Base-by-base conservation (phyloP, 2,329 filamentous ascomycete species). In the Verticillium zaregamsianum region DNA sequence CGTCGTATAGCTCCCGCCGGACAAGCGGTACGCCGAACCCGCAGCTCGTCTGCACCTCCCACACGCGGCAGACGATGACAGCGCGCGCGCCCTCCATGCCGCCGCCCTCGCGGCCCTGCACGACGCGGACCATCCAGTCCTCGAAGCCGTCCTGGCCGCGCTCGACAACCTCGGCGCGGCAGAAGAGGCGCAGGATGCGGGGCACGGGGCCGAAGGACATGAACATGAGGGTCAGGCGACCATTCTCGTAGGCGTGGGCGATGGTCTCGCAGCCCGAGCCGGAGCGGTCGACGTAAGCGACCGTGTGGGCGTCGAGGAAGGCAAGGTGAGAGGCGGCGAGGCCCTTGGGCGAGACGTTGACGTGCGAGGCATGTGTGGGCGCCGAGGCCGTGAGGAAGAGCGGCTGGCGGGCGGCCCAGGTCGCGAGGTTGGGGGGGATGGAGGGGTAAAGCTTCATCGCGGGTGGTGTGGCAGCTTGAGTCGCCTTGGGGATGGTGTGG, bases 261-360 rank as follows among this genome's bases (percentile, higher is more conserved):
- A 93, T 88, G 3, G 90, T 93, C 76, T 94, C 91, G 69, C 82
- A 87, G 28, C 90, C 90, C 35, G 87, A 90, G 33, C 90, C 91
- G 1, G 88, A 92, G 63, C 87, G 84, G 70, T 93, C 90, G 61
- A 92, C 80, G 70, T 93, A 93, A 31, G 86, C 88, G 62, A 82
- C 83, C n/a, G 79, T 77, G 64, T 82, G 88, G 33, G 83, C 79
- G 9, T 76, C 74, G 59, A 90, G 77, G 59, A 91, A 78, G 35
- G 84, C 80, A 68, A 91, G 86, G 32, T 87, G 87, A n/a, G 82
- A 76, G 20, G 82, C 79, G 0, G 85, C 78, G 25, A 89, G 81
- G 57, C 90, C 90, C 74, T 93, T 92, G 57, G 91, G 89, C 0
- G 90, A 93, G 61, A 92, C 77, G 69, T 93, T 93, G 77, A 93